Evolutionary conservation across 208 protist genomes (phyloP), one percentile per base, ranked within the genome.

Genomic region (Leishmania arabica): DNA sequence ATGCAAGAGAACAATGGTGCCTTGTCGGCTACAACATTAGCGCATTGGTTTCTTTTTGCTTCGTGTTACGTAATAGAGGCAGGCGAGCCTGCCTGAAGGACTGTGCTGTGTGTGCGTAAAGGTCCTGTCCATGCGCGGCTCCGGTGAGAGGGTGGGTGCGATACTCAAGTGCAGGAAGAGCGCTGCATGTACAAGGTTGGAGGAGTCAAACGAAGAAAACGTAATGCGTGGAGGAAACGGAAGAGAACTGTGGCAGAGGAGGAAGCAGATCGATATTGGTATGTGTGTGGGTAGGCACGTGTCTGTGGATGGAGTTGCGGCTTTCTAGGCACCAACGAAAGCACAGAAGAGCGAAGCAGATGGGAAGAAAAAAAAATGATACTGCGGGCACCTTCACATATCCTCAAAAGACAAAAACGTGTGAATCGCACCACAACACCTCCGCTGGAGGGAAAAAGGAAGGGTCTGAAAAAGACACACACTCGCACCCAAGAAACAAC

Each of bases 271-370:
- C 15, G n/a, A 74, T 1, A 6, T 9, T 19, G 21, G 47, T 37
- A 42, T 8, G 11, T 34, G 3, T 7, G 47, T 37, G 42, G 6
- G 27, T 54, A 4, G 31, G 45, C 0, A 31, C 31, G 45, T 74
- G 24, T 54, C 24, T 74, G 69, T 19, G 69, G 6, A 11, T 37
- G 69, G n/a, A 53, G 31, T 47, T 24, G 27, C 11, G 27, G 21
- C 6, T 24, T 56, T 54, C 45, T 51, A 74, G 54, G 5, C 27
- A 31, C 15, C 37, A 73, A 65, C 13, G 74, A 54, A 78, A 80
- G 49, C 75, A n/a, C 77, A 75, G 37, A 79, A 76, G 64, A 54
- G 42, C 24, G 37, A 71, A 27, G 54, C 47, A 78, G 53, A 62
- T 24, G 49, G 40, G 31, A 74, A 71, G 42, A 79, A 53, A 72